phyloP scores from a whole-genome alignment of 106 monocot genomes.

The Phalaenopsis equestris region DNA sequence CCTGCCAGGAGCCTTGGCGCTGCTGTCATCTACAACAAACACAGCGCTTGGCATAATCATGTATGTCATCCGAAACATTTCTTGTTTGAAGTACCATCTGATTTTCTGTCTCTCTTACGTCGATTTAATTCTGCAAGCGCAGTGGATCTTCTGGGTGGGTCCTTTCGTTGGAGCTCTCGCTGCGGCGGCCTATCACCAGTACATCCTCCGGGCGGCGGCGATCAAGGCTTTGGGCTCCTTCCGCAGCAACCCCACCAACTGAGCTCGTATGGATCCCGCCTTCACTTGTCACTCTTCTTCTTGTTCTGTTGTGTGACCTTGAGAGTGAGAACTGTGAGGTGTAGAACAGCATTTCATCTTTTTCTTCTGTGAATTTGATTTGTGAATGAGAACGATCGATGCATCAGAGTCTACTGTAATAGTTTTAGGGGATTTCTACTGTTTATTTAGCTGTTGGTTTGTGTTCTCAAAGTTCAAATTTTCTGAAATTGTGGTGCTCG shows the following conservation, averaged over 20 bases:
- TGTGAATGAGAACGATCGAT: background rate
- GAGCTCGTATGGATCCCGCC: background rate
- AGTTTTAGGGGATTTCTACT: background rate
- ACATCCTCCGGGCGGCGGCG: conserved; percentile 13
- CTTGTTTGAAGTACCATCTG: background rate
- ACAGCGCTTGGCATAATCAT: conserved; percentile 21
- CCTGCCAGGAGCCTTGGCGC: conserved; percentile 26
- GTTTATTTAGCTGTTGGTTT: background rate
- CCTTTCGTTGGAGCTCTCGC: conserved; percentile 15
- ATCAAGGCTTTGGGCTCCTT: conserved; percentile 19
- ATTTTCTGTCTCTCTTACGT: background rate
- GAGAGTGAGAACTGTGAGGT: background rate
- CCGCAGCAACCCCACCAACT: conserved; percentile 19
- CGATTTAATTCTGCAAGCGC: background rate
- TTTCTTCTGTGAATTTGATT: conserved; percentile 6
- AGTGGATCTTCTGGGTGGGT: conserved; percentile 16
- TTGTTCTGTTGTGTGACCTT: background rate
- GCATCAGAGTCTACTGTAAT: background rate
- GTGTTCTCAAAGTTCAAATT: background rate
- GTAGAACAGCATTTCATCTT: background rate
- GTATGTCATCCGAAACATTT: background rate
- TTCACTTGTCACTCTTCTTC: background rate
- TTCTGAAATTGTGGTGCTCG: background rate
- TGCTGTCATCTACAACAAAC: conserved; percentile 20
- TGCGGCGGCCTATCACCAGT: conserved; percentile 19